Evolutionary conservation across 441 rosid species (phyloP).

Genomic region (Arabidopsis hybrid): DNA sequence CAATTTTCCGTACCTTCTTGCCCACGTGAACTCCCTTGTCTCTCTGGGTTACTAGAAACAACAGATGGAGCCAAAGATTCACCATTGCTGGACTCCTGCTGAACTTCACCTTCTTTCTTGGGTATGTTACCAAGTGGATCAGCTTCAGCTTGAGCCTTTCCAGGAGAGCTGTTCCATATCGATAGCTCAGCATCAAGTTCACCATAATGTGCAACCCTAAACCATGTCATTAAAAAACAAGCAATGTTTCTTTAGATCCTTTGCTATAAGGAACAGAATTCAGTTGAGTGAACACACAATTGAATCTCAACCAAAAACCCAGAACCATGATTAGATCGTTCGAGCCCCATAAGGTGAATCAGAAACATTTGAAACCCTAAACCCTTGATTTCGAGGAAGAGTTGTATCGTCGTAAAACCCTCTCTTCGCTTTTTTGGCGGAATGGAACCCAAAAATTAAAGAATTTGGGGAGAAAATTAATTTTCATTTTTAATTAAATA

Average conservation of each 20-base stretch:
- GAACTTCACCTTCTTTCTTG: constrained; percentile 60
- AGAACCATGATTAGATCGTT: not conserved
- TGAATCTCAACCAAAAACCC: not conserved
- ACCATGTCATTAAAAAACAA: not conserved
- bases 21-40: constrained; percentile 55
- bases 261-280: not conserved
- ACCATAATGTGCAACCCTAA: constrained; percentile 74
- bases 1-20: constrained; percentile 49
- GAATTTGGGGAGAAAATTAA: too few relatives aligned
- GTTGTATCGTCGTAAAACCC: too few relatives aligned
- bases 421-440: too few relatives aligned
- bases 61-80: constrained; percentile 59
- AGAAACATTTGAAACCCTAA: constrained; percentile 12
- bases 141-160: constrained; percentile 90
- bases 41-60: constrained; percentile 55
- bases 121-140: constrained; percentile 84
- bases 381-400: too few relatives aligned
- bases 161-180: constrained; percentile 78
- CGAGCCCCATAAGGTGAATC: not conserved
- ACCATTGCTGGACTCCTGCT: constrained; percentile 44
- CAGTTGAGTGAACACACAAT: not conserved
- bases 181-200: constrained; percentile 76
- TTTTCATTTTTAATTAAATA: too few relatives aligned
- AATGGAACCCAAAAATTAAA: too few relatives aligned
- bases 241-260: not conserved